phyloP scores from a whole-genome alignment of 2,329 filamentous ascomycete species.

The Fonsecaea pugnacius region DNA sequence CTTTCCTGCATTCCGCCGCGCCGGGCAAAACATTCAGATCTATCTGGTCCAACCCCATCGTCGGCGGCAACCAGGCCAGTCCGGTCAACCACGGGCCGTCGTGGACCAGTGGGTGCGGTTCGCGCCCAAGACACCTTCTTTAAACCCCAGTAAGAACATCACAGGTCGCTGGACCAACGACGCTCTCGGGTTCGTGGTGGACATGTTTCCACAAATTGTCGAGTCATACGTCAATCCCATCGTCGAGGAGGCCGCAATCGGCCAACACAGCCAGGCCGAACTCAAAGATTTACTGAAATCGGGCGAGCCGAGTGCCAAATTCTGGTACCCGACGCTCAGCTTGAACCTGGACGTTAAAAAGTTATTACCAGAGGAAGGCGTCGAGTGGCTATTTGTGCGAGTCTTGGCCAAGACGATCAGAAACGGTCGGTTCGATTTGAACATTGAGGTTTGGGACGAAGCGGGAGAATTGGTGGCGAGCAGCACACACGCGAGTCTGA shows the following conservation, averaged over 20 bases:
- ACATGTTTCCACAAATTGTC: slow-evolving; percentile 70
- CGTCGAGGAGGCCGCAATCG: slow-evolving; percentile 39
- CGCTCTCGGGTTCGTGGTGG: slow-evolving; percentile 67
- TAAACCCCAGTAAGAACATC: slow-evolving; percentile 49
- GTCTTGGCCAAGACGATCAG: slow-evolving; percentile 68
- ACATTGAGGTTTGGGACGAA: slow-evolving; percentile 69
- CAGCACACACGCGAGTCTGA: slow-evolving; percentile 69
- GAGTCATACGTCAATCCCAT: slow-evolving; percentile 54
- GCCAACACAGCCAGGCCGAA: slow-evolving; percentile 41
- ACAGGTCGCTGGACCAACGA: slow-evolving; percentile 63
- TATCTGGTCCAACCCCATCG: slow-evolving; percentile 58
- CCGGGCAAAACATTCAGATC: slow-evolving; percentile 56
- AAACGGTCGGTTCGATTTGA: slow-evolving; percentile 75
- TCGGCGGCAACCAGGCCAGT: slow-evolving; percentile 35
- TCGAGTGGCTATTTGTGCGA: slow-evolving; percentile 72
- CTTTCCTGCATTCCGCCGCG: slow-evolving; percentile 51
- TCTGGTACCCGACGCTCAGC: slow-evolving; percentile 77
- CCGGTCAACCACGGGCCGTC: slow-evolving; percentile 27
- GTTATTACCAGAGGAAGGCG: slow-evolving; percentile 66
- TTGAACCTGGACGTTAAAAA: slow-evolving; percentile 80
- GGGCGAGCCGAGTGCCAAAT: slow-evolving; percentile 42
- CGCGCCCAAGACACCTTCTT: slow-evolving; percentile 32
- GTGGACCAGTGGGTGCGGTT: slow-evolving; percentile 70
- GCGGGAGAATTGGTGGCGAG: slow-evolving; percentile 68
- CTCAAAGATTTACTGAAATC: slow-evolving; percentile 42